These are phyloP conservation scores for Debaryomyces sp. DNA, from an alignment of 1,139 yeast species.

Conservation along the genomic window DNA sequence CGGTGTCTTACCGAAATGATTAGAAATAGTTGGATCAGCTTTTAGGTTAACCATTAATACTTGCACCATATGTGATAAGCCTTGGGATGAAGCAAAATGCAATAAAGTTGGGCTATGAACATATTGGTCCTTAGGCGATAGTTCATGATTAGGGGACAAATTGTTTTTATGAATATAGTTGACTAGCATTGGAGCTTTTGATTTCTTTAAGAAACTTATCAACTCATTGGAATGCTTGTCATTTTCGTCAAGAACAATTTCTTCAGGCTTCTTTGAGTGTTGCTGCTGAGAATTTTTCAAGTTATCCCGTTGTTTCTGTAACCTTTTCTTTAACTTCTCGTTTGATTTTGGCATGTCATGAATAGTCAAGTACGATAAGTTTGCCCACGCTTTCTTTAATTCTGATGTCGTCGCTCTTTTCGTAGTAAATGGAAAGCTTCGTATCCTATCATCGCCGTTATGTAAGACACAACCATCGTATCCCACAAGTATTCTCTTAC, in stretches of 20 bases:
- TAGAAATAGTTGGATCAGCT: constrained; percentile 67
- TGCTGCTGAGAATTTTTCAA: constrained; percentile 18
- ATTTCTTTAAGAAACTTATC: constrained; percentile 61
- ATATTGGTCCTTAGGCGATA: constrained; percentile 59
- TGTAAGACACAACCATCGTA: constrained; percentile 57
- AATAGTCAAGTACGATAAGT: constrained; percentile 62
- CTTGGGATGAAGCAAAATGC: constrained; percentile 76
- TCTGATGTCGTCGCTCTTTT: constrained; percentile 84
- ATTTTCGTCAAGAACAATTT: constrained; percentile 26
- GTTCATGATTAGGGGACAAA: constrained; percentile 49
- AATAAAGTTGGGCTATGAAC: constrained; percentile 69
- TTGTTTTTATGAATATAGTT: constrained; percentile 62
- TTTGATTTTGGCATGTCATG: constrained; percentile 58
- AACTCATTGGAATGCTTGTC: constrained; percentile 63
- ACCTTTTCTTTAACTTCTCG: constrained; percentile 26
- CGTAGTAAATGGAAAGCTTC: constrained; percentile 84
- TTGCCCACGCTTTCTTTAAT: constrained; percentile 82
- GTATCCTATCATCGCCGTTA: constrained; percentile 58
- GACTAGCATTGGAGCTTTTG: constrained; percentile 76
- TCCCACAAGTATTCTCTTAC: constrained; percentile 66
- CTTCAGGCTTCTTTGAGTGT: constrained; percentile 24
- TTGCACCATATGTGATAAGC: constrained; percentile 67
- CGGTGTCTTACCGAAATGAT: constrained; percentile 63
- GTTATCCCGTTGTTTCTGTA: constrained; percentile 26
- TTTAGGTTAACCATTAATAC: constrained; percentile 64